phyloP scores from a whole-genome alignment of 2,329 filamentous ascomycete genomes.

The Trichoderma atrobrunneum region DNA sequence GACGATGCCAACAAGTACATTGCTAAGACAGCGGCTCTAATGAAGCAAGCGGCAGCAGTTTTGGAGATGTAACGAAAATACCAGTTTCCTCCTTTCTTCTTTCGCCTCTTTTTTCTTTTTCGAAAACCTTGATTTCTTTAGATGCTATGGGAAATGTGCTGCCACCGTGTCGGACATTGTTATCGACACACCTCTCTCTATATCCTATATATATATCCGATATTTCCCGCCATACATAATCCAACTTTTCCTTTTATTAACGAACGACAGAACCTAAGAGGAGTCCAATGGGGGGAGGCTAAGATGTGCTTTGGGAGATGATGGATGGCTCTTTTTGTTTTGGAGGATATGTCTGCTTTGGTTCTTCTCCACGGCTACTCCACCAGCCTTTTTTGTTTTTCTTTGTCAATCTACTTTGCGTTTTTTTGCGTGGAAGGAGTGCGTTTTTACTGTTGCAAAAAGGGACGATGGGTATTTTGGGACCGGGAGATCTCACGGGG shows the following conservation, averaged over 20 bases:
- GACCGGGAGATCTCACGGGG: background rate
- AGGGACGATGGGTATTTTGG: background rate
- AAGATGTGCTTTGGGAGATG: background rate
- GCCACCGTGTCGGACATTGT: background rate
- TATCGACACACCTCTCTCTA: background rate
- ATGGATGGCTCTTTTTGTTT: background rate
- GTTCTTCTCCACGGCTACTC: background rate
- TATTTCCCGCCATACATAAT: constrained; percentile 4
- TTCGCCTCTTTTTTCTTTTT: constrained; percentile 23
- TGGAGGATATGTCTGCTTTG: background rate
- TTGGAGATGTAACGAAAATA: constrained; percentile 28
- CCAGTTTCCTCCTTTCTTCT: background rate
- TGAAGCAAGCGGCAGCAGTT: constrained; percentile 56
- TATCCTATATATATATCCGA: background rate
- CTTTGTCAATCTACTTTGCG: background rate
- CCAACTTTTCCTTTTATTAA: background rate
- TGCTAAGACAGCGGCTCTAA: constrained; percentile 66
- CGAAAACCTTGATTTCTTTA: background rate
- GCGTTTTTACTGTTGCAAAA: background rate
- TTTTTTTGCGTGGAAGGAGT: background rate
- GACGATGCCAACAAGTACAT: constrained; percentile 63
- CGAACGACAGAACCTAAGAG: background rate
- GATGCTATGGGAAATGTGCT: background rate
- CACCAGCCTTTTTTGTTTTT: background rate
- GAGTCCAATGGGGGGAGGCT: background rate